A percentile compares a stretch with the other conserved stretches of the same genome.
Evolutionary conservation across 129 eudicot genomes (phyloP).

Genomic region (Arctium minus): DNA sequence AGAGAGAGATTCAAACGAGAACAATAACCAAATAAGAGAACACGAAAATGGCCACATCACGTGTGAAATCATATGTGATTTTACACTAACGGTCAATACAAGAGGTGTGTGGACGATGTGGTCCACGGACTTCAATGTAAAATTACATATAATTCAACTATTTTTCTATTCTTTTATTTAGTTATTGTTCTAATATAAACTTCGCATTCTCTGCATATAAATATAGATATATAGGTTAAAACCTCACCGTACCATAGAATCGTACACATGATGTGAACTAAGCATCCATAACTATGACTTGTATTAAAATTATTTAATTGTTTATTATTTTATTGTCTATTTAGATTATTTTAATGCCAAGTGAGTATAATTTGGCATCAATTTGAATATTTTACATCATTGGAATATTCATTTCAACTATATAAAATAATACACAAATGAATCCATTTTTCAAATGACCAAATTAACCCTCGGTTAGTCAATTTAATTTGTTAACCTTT

Average conservation of each 20-base stretch:
- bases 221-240: too few species aligned
- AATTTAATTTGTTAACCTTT: slow-evolving; percentile 1
- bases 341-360: neutral
- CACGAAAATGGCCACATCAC: too few species aligned
- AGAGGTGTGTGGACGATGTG: too few species aligned
- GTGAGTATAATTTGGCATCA: neutral
- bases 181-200: too few species aligned
- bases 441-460: neutral
- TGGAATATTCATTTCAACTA: slow-evolving; percentile 1
- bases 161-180: too few species aligned
- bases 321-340: neutral
- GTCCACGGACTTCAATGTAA: too few species aligned
- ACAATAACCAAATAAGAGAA: too few species aligned
- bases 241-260: neutral
- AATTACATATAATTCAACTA: too few species aligned
- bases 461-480: neutral
- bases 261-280: neutral
- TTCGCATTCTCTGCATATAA: too few species aligned
- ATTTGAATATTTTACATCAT: neutral
- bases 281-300: neutral
- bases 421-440: neutral
- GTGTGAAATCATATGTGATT: too few species aligned
- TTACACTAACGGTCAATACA: too few species aligned
- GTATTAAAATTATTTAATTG: neutral
- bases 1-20: too few species aligned